A percentile compares a stretch with the other conserved stretches of the same genome.
Evolutionary conservation across 257 asterid species (phyloP).

Genomic region (Lycium ferocissimum): DNA sequence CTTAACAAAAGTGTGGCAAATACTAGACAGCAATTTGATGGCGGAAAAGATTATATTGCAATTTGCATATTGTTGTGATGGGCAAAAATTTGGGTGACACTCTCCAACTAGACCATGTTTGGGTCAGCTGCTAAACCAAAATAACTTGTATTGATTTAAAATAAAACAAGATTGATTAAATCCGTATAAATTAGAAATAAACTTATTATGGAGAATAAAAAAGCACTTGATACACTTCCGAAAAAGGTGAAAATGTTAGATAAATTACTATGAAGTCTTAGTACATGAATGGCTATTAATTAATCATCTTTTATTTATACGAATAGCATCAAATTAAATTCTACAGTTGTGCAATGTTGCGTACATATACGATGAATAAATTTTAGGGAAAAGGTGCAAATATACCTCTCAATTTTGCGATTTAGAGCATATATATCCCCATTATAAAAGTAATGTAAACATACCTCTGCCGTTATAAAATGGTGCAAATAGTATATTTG

Average conservation of each 20-base stretch:
- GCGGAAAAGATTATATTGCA: neutral
- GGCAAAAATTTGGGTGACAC: neutral
- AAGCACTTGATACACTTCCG: neutral
- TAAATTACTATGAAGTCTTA: neutral
- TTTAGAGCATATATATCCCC: no score
- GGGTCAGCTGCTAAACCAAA: neutral
- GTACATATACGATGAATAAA: neutral
- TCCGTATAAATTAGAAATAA: neutral
- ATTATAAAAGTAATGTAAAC: no score
- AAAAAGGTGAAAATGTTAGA: neutral
- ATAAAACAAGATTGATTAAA: neutral
- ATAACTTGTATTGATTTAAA: neutral
- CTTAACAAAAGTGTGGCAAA: constrained; percentile 36
- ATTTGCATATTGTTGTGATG: neutral
- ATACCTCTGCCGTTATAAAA: no score
- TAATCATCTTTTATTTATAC: neutral
- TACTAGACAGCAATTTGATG: neutral
- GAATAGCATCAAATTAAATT: neutral
- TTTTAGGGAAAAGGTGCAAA: no score
- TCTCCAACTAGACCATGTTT: neutral
- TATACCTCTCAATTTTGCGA: no score
- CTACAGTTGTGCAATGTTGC: neutral
- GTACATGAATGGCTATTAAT: neutral
- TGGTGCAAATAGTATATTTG: no score
- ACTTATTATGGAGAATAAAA: neutral